Conservation (phyloP, 108 stramenopile species). For the Stephanodiscus minutulus region DNA sequence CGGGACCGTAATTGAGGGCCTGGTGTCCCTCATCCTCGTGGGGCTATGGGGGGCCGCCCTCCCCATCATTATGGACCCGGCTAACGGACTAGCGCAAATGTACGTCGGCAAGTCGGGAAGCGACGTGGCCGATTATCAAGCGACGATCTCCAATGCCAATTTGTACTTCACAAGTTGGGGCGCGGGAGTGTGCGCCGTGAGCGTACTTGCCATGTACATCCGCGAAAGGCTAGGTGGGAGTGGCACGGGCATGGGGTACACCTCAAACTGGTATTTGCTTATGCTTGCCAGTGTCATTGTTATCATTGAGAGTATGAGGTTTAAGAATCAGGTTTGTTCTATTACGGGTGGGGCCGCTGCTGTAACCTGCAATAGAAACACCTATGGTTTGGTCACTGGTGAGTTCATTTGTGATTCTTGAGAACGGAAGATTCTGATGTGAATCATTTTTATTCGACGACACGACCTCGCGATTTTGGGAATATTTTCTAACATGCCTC, state of each 20-base stretch:
- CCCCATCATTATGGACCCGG: conserved; percentile 46
- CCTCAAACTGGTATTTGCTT: conserved; percentile 44
- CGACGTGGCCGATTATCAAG: conserved; percentile 27
- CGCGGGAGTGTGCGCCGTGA: conserved; percentile 23
- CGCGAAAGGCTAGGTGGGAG: conserved; percentile 37
- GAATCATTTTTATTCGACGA: too few relatives aligned
- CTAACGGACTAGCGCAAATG: conserved; percentile 47
- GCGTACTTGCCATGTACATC: conserved; percentile 39
- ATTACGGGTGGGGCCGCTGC: conserved; percentile 25
- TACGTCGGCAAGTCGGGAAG: conserved; percentile 33
- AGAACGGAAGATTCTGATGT: too few relatives aligned
- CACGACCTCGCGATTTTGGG: too few relatives aligned
- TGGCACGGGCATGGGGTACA: conserved; percentile 40
- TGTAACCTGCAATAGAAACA: conserved; percentile 37
- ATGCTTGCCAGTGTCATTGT: conserved; percentile 45
- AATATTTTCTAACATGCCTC: neutral
- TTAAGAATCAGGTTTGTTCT: conserved; percentile 47
- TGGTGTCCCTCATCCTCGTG: conserved; percentile 30
- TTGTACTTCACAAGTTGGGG: conserved; percentile 46
- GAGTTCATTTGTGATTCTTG: conserved; percentile 3
- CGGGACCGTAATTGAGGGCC: conserved; percentile 41
- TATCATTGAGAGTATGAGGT: conserved; percentile 49
- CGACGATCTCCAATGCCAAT: conserved; percentile 50
- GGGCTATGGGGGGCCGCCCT: conserved; percentile 39
- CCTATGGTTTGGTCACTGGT: conserved; percentile 45